Conservation (phyloP, 2,329 filamentous ascomycete genomes). For the Apiospora malaysiana region DNA sequence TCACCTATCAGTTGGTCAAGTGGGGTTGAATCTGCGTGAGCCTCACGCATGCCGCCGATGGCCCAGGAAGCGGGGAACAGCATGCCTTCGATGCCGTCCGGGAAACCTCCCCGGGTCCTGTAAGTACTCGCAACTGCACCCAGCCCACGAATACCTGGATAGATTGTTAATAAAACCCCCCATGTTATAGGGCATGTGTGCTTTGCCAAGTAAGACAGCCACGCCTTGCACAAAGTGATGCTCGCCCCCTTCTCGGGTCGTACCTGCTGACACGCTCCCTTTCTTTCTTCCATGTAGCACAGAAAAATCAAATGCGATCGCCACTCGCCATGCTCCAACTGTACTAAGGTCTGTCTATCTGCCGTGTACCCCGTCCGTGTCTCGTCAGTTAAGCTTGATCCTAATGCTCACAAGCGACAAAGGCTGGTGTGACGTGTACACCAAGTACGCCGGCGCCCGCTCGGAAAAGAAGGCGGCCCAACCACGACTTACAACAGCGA, state of each 20-base stretch:
- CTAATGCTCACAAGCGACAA: slow-evolving; percentile 16
- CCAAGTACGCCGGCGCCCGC: slow-evolving; percentile 66
- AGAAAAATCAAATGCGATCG: slow-evolving; percentile 69
- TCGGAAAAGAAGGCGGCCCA: slow-evolving; percentile 63
- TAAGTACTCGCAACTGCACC: slow-evolving; percentile 21
- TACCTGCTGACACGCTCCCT: slow-evolving; percentile 1
- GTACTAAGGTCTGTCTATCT: slow-evolving; percentile 55
- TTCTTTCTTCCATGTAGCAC: not conserved
- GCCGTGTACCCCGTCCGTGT: slow-evolving; percentile 11
- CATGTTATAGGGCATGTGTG: slow-evolving; percentile 31
- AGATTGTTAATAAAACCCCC: not conserved
- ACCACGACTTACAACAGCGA: slow-evolving; percentile 66
- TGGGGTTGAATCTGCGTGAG: slow-evolving; percentile 11
- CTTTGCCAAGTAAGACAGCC: slow-evolving; percentile 25
- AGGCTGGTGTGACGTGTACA: slow-evolving; percentile 65
- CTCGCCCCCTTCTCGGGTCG: not conserved
- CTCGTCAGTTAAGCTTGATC: not conserved
- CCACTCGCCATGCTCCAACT: slow-evolving; percentile 64
- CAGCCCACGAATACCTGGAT: not conserved
- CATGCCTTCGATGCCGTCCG: slow-evolving; percentile 35
- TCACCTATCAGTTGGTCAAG: not conserved
- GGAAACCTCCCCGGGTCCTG: slow-evolving; percentile 37
- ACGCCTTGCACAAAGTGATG: not conserved
- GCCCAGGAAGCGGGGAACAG: slow-evolving; percentile 8
- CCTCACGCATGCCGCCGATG: slow-evolving; percentile 8